Evolutionary conservation across 2,329 filamentous ascomycete species (phyloP).

Genomic region (Claviceps lovelessii): DNA sequence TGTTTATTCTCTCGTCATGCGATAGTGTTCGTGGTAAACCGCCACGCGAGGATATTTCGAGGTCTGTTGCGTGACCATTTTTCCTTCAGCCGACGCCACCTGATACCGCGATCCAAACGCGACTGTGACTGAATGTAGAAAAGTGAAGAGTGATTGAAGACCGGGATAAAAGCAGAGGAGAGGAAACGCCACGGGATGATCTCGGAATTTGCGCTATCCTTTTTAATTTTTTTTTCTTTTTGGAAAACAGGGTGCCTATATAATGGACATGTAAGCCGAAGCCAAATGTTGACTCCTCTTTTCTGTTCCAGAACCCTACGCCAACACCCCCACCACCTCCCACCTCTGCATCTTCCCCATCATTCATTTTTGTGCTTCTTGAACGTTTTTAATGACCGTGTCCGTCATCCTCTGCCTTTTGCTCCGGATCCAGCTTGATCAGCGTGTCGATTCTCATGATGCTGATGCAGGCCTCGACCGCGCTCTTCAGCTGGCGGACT

Average conservation of each 20-base stretch:
- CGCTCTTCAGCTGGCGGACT: constrained; percentile 93
- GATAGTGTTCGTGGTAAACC: too few relatives aligned
- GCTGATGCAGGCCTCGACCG: constrained; percentile 93
- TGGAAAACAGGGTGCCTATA: not conserved
- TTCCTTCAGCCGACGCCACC: too few relatives aligned
- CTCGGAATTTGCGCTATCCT: too few relatives aligned
- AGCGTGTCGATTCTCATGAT: constrained; percentile 99
- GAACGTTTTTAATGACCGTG: constrained; percentile 53
- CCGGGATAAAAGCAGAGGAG: too few relatives aligned
- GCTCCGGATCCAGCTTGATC: constrained; percentile 93
- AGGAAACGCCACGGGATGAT: too few relatives aligned
- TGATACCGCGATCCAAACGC: too few relatives aligned
- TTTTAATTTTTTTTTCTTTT: too few relatives aligned
- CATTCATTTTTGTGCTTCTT: not conserved
- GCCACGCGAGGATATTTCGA: too few relatives aligned
- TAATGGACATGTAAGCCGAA: constrained; percentile 1
- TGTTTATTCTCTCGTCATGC: not conserved
- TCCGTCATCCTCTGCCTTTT: constrained; percentile 56
- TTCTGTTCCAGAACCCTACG: not conserved
- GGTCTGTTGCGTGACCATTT: too few relatives aligned
- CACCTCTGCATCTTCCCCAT: not conserved
- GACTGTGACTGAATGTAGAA: too few relatives aligned
- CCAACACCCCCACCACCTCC: not conserved
- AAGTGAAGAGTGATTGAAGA: too few relatives aligned
- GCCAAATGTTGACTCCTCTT: not conserved